These are phyloP conservation scores for Tuber brumale DNA, from an alignment of 495 filamentous ascomycete genomes.

Conservation along the genomic window DNA sequence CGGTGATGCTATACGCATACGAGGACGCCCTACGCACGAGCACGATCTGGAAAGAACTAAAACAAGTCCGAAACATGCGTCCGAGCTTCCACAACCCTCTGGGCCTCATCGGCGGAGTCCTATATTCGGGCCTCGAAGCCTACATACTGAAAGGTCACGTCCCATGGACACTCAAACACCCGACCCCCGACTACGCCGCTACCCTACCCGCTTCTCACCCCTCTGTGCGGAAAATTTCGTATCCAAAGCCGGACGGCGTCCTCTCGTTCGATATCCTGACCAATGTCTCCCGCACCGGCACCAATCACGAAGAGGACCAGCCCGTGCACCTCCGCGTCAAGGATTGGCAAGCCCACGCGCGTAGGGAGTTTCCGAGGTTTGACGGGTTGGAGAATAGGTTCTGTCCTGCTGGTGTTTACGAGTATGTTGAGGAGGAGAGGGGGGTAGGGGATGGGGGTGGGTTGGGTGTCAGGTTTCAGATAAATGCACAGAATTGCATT, in stretches of 20 bases:
- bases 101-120: constrained; percentile 76
- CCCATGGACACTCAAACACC: constrained; percentile 92
- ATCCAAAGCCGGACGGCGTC: constrained; percentile 91
- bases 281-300: constrained; percentile 85
- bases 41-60: constrained; percentile 86
- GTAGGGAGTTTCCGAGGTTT: constrained; percentile 74
- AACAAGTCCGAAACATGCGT: constrained; percentile 94
- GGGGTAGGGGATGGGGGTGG: constrained; percentile 56
- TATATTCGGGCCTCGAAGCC: constrained; percentile 91
- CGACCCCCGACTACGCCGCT: constrained; percentile 61
- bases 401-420: constrained; percentile 97
- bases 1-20: constrained; percentile 90
- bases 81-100: constrained; percentile 83
- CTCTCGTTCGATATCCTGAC: constrained; percentile 95
- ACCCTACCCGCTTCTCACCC: constrained; percentile 68
- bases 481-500: constrained; percentile 96
- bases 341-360: constrained; percentile 86
- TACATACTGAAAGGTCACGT: constrained; percentile 74
- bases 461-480: constrained; percentile 83
- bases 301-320: constrained; percentile 98
- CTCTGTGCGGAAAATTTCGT: constrained; percentile 65
- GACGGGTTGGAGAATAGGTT: constrained; percentile 96
- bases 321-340: constrained; percentile 89
- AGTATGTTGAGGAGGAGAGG: constrained; percentile 86
- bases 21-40: constrained; percentile 83